Evolutionary conservation across 2,329 filamentous ascomycete species (phyloP).

Genomic region (Cordyceps farinosa): DNA sequence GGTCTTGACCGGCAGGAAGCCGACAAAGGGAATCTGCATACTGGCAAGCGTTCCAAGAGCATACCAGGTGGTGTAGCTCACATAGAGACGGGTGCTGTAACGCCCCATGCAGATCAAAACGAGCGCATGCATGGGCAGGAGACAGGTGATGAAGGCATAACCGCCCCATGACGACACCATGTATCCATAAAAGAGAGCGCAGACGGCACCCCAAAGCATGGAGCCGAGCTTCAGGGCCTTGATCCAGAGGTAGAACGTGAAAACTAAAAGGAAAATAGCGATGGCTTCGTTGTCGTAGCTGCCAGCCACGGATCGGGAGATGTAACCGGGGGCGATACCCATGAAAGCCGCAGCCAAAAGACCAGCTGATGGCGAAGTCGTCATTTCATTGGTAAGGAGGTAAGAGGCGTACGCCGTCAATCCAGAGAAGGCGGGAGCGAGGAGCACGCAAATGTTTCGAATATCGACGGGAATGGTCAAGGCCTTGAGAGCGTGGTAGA

Average conservation of each 20-base stretch:
- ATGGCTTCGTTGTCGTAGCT: slow-evolving; percentile 99
- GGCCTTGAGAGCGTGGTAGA: slow-evolving; percentile 89
- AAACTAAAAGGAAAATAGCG: slow-evolving; percentile 96
- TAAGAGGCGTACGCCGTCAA: slow-evolving; percentile 91
- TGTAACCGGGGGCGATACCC: slow-evolving; percentile 96
- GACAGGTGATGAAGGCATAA: slow-evolving; percentile 98
- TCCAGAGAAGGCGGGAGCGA: slow-evolving; percentile 91
- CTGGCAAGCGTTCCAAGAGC: slow-evolving; percentile 91
- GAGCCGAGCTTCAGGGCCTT: slow-evolving; percentile 96
- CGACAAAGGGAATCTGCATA: slow-evolving; percentile 99
- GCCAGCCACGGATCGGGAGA: slow-evolving; percentile 93
- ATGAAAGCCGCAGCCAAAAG: slow-evolving; percentile 93
- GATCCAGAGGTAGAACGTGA: slow-evolving; percentile 99
- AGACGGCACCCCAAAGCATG: slow-evolving; percentile 92
- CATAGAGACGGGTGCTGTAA: slow-evolving; percentile 90
- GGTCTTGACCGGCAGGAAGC: slow-evolving; percentile 91
- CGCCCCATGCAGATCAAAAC: slow-evolving; percentile 95
- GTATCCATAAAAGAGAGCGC: slow-evolving; percentile 97
- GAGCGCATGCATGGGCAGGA: slow-evolving; percentile 90
- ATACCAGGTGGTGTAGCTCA: slow-evolving; percentile 98
- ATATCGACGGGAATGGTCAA: slow-evolving; percentile 94
- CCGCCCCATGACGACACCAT: slow-evolving; percentile 99
- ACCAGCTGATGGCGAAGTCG: slow-evolving; percentile 87
- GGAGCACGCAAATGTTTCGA: slow-evolving; percentile 95
- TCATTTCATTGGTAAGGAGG: slow-evolving; percentile 96